Evolutionary conservation across 805 yeast species (phyloP), one percentile per base, ranked within the genome.

Genomic region (Candida corydali): DNA sequence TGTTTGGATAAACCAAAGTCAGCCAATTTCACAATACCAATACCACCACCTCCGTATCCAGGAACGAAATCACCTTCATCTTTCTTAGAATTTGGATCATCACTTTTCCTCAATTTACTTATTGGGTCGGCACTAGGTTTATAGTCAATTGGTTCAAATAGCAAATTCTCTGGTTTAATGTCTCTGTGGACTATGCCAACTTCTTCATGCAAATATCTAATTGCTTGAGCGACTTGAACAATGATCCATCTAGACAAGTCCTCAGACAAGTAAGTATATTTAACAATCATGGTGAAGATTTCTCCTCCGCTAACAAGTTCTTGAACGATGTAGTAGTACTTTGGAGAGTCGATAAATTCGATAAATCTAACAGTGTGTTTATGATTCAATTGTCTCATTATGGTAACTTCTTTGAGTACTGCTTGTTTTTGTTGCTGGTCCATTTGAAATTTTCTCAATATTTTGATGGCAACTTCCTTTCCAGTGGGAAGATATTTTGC

Each of bases 1-100:
- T 88, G 86, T 60, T 93, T 93, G 3, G 96, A 86, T 14, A 93
- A 66, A 0, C 98, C 98, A 62, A 93, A 93, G 60, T 93, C 98
- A 1, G 98, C 98, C 36, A 93, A 67, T 58, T 91, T 91, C 23
- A 93, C 88, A 11, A 65, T 50, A 7, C 98, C 98, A 47, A 93
- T 83, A 10, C 89, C 86, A 37, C 96, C 98, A 32, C 94, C 95
- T 23, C 98, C 98, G 15, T 85, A 64, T 9, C 85, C 85, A 4
- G 83, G 81, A 8, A 59, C 60, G 49, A 89, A 93, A 42, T 73
- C 76, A 36, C 98, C 98, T 64, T 93, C 98, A 54, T 91, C 97
- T 10, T 68, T 63, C 56, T 93, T 85, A 10, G 77, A 53, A 25
- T 74, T 65, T 11, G 76, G 76, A 55, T 85, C 93, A 57, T 85